A percentile compares a stretch with the other conserved stretches of the same genome.
phyloP scores from a whole-genome alignment of 345 rosid species.

The Euclidium syriacum region DNA sequence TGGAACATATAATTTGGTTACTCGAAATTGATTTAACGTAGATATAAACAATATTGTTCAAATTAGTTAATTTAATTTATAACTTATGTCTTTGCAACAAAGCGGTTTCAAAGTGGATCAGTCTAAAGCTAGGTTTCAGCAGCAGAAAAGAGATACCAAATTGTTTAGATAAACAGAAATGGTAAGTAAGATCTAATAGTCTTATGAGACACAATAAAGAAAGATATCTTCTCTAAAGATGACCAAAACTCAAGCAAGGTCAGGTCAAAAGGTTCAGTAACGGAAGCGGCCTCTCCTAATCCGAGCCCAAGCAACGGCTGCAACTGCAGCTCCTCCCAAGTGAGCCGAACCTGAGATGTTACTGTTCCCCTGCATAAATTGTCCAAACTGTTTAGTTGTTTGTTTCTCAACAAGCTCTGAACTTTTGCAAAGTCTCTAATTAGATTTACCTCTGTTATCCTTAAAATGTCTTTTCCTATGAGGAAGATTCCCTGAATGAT shows the following conservation, averaged over 20 bases:
- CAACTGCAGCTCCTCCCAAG: constrained; percentile 93
- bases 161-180: neutral
- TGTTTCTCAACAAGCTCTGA: neutral
- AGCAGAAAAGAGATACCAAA: neutral
- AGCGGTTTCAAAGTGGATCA: constrained; percentile 14
- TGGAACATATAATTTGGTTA: too few species aligned
- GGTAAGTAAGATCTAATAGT: neutral
- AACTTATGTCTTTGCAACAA: too few species aligned
- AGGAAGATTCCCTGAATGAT: constrained; percentile 61
- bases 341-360: constrained; percentile 87
- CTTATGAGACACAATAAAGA: constrained; percentile 1
- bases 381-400: constrained; percentile 5
- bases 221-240: neutral
- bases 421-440: neutral
- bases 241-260: constrained; percentile 10
- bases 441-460: constrained; percentile 57
- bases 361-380: constrained; percentile 63
- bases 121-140: neutral
- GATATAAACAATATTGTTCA: too few species aligned
- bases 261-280: constrained; percentile 6
- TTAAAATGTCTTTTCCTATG: constrained; percentile 61
- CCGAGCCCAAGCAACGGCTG: constrained; percentile 69
- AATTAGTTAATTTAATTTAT: too few species aligned
- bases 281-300: constrained; percentile 55
- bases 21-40: too few species aligned